Conservation (phyloP, 306 rosid genomes). For the Amphicarpaea edgeworthii region DNA sequence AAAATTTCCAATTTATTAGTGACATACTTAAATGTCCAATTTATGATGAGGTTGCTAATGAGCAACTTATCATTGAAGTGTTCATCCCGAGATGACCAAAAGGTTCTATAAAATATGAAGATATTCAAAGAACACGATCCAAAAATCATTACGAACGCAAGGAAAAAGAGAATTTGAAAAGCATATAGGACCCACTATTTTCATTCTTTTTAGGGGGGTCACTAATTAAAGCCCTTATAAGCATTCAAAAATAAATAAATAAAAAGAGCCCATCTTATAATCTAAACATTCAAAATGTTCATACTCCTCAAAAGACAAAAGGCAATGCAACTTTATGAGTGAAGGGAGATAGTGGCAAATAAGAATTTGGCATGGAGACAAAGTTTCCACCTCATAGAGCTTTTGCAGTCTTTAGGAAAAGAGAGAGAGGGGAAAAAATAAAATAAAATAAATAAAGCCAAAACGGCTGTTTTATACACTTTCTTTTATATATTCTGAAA, state of each 20-base stretch:
- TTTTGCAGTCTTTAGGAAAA: conserved; percentile 67
- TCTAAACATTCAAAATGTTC: conserved; percentile 46
- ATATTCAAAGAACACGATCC: conserved; percentile 44
- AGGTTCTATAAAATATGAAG: conserved; percentile 52
- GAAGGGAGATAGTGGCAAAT: conserved; percentile 36
- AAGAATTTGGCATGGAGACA: conserved; percentile 57
- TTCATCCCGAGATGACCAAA: conserved; percentile 52
- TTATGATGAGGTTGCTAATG: neutral
- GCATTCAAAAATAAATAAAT: neutral
- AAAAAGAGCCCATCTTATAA: too few relatives aligned
- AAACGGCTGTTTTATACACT: conserved; percentile 36
- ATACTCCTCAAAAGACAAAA: conserved; percentile 48
- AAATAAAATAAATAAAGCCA: conserved; percentile 24
- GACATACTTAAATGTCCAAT: neutral
- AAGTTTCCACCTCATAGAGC: conserved; percentile 66
- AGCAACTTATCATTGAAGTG: conserved; percentile 42
- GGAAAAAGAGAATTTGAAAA: conserved; percentile 24
- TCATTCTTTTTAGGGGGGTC: conserved; percentile 56
- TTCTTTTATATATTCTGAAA: conserved; percentile 34
- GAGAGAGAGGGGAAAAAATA: neutral
- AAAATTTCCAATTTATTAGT: neutral
- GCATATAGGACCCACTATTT: conserved; percentile 46
- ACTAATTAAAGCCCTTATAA: conserved; percentile 36
- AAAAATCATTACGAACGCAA: conserved; percentile 44
- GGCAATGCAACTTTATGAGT: conserved; percentile 46